Conservation (phyloP, 139 green algal species). For the Chlamydomonas applanata region DNA sequence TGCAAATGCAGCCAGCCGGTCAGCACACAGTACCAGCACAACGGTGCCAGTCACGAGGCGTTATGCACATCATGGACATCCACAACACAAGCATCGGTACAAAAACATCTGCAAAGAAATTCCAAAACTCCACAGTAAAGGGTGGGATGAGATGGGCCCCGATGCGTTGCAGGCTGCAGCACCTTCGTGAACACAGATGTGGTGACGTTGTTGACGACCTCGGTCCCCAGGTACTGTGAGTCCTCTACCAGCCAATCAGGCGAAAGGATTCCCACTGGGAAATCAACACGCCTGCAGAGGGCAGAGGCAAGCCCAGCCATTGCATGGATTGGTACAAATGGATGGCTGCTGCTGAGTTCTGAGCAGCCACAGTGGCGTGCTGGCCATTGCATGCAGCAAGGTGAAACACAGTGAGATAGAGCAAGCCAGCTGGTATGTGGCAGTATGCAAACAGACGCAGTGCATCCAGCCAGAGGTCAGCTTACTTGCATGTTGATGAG, state of each 20-base stretch:
- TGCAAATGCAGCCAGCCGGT: too few species aligned
- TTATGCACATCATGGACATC: too few species aligned
- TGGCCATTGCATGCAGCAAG: background rate
- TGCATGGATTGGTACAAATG: background rate
- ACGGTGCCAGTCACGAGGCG: too few species aligned
- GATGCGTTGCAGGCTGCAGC: too few species aligned
- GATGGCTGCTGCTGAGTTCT: background rate
- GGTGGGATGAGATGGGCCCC: too few species aligned
- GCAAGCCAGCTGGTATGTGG: too few species aligned
- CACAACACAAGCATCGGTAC: too few species aligned
- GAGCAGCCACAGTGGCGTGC: background rate
- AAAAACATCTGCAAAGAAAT: background rate
- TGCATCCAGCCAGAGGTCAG: background rate
- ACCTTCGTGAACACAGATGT: slow-evolving; percentile 2
- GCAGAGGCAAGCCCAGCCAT: background rate
- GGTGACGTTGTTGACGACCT: background rate
- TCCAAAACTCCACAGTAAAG: background rate
- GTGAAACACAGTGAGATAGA: too few species aligned
- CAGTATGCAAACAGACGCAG: too few species aligned
- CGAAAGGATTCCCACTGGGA: slow-evolving; percentile 1
- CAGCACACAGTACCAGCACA: too few species aligned
- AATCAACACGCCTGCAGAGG: background rate
- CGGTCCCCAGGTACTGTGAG: background rate
- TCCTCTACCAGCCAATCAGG: background rate
- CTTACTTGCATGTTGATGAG: background rate